Evolutionary conservation across 352 stramenopile genomes (phyloP).

Genomic region (Peronospora belbahrii): DNA sequence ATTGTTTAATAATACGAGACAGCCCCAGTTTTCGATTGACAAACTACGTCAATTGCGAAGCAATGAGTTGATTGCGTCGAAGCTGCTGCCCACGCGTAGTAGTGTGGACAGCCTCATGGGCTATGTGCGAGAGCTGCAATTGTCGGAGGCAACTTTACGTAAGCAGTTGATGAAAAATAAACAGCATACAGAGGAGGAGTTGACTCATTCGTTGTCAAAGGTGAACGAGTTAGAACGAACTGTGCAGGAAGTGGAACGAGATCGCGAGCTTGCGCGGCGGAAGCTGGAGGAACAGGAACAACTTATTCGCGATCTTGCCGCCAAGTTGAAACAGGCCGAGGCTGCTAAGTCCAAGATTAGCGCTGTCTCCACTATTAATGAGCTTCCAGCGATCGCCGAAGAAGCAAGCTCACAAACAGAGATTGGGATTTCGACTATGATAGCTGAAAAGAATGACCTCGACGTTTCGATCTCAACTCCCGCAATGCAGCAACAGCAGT

Average conservation of each 20-base stretch:
- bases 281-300: slow-evolving; percentile 40
- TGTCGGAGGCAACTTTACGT: slow-evolving; percentile 53
- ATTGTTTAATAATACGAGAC: slow-evolving; percentile 21
- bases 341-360: slow-evolving; percentile 8
- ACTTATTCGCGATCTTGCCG: slow-evolving; percentile 31
- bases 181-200: slow-evolving; percentile 46
- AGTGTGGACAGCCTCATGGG: slow-evolving; percentile 65
- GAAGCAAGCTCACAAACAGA: slow-evolving; percentile 9
- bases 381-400: slow-evolving; percentile 23
- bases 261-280: slow-evolving; percentile 22
- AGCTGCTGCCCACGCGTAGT: slow-evolving; percentile 46
- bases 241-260: slow-evolving; percentile 32
- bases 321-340: slow-evolving; percentile 30
- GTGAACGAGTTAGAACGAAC: slow-evolving; percentile 39
- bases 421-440: neutral
- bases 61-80: slow-evolving; percentile 43
- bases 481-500: neutral
- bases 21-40: slow-evolving; percentile 28
- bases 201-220: slow-evolving; percentile 34
- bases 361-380: slow-evolving; percentile 5
- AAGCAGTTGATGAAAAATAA: slow-evolving; percentile 48
- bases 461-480: neutral
- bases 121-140: slow-evolving; percentile 66
- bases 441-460: neutral
- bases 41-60: slow-evolving; percentile 21